Percentiles rank a stretch among this genome's conserved stretches.
Conservation (phyloP, 208 protist species). For the Leptomonas pyrrhocoris region DNA sequence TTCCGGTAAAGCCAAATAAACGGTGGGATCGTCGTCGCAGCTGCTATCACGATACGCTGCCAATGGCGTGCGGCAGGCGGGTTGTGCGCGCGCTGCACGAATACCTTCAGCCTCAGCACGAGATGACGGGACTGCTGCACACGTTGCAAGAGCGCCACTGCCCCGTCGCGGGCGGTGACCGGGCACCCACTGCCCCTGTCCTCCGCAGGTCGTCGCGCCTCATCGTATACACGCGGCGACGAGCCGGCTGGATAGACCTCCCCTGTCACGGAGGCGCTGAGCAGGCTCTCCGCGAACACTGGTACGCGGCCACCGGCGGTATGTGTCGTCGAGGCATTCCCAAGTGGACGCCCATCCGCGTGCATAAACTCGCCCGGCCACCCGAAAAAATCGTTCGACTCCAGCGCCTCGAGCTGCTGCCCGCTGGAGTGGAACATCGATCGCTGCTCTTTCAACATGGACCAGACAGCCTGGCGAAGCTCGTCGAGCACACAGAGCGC, state of each 20-base stretch:
- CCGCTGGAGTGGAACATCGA: constrained; percentile 26
- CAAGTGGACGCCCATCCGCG: background rate
- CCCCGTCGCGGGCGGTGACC: constrained; percentile 37
- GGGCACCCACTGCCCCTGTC: background rate
- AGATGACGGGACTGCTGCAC: constrained; percentile 30
- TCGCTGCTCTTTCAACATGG: constrained; percentile 33
- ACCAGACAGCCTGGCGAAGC: constrained; percentile 33
- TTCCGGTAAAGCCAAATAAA: constrained; percentile 54
- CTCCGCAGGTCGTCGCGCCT: background rate
- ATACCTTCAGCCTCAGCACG: constrained; percentile 27
- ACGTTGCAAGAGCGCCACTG: constrained; percentile 37
- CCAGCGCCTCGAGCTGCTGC: constrained; percentile 18
- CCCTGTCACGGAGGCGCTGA: background rate
- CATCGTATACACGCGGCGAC: background rate
- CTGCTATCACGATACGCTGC: constrained; percentile 41
- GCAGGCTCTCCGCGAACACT: background rate
- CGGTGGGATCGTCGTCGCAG: constrained; percentile 28
- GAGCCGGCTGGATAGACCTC: constrained; percentile 1
- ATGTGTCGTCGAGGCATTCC: background rate
- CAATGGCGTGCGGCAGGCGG: constrained; percentile 52
- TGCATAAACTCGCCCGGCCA: background rate
- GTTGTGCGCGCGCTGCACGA: constrained; percentile 37
- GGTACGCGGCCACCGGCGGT: background rate
- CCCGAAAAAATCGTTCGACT: constrained; percentile 15
- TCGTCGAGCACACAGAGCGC: constrained; percentile 29